Base-by-base conservation (phyloP, 2,329 filamentous ascomycete species). In the Lecanicillium sp. region DNA sequence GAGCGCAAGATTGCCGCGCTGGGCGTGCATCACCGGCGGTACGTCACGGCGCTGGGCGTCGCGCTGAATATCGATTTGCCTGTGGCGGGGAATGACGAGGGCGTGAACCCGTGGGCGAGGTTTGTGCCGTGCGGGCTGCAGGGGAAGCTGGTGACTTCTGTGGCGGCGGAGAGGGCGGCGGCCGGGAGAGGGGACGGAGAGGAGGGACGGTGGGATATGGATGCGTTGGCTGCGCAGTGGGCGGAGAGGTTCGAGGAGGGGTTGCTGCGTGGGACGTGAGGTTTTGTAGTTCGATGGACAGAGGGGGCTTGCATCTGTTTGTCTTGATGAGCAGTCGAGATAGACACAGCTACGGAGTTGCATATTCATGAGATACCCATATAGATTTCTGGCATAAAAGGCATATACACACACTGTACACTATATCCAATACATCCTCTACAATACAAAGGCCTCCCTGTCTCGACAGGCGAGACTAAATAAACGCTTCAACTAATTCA, bases 91-190 rank as follows among this genome's bases (percentile, higher is more conserved):
- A 12, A 3, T 2, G 37, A 52, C 39, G 61, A 64, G 44, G 52
- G 52, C 6, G 53, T 52, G 3, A 79, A 81, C 52, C 77, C 78
- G 1, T 81, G 78, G 78, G 64, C 65, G 36, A 76, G 90, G 52
- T 95, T 97, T 63, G 83, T 90, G n/a, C 86, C 90, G 12, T 97
- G 91, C 71, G 93, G 93, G 0, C 67, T 97, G 32, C 81, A 84
- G 52, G 90, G 86, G 20, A 87, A 86, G 68, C 73, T 77, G 51
- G 84, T 87, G 45, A 94, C 88, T n/a, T 90, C 80, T 62, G 74
- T 95, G 50, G 70, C 72, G 54, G 72, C 69, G 32, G 75, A 86
- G 63, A 52, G 72, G 43, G 62, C 59, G 30, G 51, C 36, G 23
- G 48, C 30, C 48, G 42, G 20, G 33, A 30, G 39, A 47, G 10